These are phyloP conservation scores for Vanrija pseudolonga DNA, from an alignment of 1,284 basidiomycete genomes.

Conservation along the genomic window DNA sequence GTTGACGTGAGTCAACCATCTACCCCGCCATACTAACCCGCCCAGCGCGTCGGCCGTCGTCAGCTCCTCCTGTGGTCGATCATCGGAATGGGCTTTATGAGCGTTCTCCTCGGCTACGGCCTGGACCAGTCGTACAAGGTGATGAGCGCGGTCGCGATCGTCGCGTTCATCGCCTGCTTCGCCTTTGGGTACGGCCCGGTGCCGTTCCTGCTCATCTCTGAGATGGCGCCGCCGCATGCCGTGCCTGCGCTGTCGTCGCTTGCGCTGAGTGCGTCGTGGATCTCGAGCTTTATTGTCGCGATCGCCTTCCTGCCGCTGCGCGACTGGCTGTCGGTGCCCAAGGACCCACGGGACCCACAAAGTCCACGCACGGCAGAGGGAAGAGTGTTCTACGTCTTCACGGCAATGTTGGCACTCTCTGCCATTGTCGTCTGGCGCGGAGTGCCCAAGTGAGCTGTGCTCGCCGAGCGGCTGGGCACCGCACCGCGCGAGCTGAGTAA, in stretches of 20 bases:
- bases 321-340: constrained; percentile 55
- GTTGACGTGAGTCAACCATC: constrained; percentile 64
- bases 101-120: constrained; percentile 66
- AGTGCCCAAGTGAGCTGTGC: constrained; percentile 1
- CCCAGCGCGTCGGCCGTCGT: constrained; percentile 47
- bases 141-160: constrained; percentile 70
- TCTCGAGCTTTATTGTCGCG: constrained; percentile 75
- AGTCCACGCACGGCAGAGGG: constrained; percentile 59
- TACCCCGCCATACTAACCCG: background rate
- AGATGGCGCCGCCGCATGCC: constrained; percentile 76
- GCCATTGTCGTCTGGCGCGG: constrained; percentile 29
- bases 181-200: constrained; percentile 86
- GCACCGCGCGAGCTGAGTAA: too few species aligned
- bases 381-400: constrained; percentile 77
- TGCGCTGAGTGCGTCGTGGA: constrained; percentile 81
- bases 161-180: constrained; percentile 82
- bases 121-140: constrained; percentile 61
- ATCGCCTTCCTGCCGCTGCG: constrained; percentile 77
- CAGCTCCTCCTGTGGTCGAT: constrained; percentile 50
- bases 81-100: constrained; percentile 64
- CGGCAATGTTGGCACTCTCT: constrained; percentile 37
- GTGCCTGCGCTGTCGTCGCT: constrained; percentile 80
- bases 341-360: constrained; percentile 38
- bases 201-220: constrained; percentile 89
- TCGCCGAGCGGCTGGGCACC: background rate